A percentile compares a stretch with the other conserved stretches of the same genome.
These are phyloP conservation scores for Podospora fimiseda DNA, from an alignment of 495 filamentous ascomycete genomes.

Conservation along the genomic window DNA sequence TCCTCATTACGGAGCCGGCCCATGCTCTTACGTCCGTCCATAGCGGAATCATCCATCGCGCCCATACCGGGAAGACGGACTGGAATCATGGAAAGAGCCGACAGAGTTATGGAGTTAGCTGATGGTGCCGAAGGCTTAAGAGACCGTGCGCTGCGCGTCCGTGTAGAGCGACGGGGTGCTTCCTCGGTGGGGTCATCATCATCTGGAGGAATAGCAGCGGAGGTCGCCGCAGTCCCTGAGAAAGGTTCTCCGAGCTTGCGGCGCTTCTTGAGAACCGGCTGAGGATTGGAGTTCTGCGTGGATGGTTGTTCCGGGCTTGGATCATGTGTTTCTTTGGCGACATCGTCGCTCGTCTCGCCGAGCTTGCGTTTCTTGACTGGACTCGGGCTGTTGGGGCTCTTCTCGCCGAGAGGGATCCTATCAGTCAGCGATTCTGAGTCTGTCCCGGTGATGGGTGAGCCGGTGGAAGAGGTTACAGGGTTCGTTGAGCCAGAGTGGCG, in stretches of 20 bases:
- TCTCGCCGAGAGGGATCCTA: constrained; percentile 31
- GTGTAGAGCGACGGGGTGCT: constrained; percentile 25
- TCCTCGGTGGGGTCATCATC: constrained; percentile 1
- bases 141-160: constrained; percentile 21
- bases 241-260: constrained; percentile 21
- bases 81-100: constrained; percentile 26
- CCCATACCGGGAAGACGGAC: constrained; percentile 26
- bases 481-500: constrained; percentile 21
- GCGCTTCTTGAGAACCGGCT: constrained; percentile 23
- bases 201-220: not conserved
- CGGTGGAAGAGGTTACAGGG: constrained; percentile 19
- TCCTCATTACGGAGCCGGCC: constrained; percentile 37
- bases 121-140: constrained; percentile 24
- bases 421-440: constrained; percentile 25
- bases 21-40: constrained; percentile 13
- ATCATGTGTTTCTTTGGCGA: constrained; percentile 6
- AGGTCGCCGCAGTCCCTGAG: not conserved
- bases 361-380: constrained; percentile 31
- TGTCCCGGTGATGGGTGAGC: constrained; percentile 23
- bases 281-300: constrained; percentile 8
- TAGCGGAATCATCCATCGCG: constrained; percentile 16
- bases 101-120: constrained; percentile 28
- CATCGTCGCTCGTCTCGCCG: constrained; percentile 14
- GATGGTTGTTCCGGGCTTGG: constrained; percentile 1
- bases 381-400: constrained; percentile 34